These are phyloP conservation scores for Macrophomina phaseolina DNA, from an alignment of 2,329 filamentous ascomycete genomes.

Conservation along the genomic window DNA sequence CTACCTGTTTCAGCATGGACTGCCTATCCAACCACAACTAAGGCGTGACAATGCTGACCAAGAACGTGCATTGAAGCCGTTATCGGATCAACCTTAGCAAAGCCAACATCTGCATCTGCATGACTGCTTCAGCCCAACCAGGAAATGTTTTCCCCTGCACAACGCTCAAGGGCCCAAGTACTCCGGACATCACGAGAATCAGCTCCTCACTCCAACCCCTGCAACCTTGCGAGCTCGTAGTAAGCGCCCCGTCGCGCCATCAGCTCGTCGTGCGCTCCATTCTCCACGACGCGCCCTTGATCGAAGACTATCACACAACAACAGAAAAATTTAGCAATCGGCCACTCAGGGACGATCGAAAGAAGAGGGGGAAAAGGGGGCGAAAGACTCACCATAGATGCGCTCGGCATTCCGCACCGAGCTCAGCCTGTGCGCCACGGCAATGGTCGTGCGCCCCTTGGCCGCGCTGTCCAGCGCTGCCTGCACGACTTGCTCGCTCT, in stretches of 20 bases:
- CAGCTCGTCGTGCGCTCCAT: constrained; percentile 74
- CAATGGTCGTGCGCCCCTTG: constrained; percentile 88
- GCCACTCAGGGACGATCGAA: constrained; percentile 44
- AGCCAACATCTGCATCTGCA: too few species aligned
- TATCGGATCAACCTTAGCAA: too few species aligned
- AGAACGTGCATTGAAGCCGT: too few species aligned
- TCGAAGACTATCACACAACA: constrained; percentile 73
- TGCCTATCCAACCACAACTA: too few species aligned
- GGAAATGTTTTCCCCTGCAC: too few species aligned
- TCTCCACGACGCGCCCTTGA: constrained; percentile 82
- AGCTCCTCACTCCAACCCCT: background rate
- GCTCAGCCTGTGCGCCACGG: constrained; percentile 87
- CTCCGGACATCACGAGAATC: too few species aligned
- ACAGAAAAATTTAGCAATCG: too few species aligned
- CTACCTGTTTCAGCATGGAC: too few species aligned
- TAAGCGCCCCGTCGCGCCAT: constrained; percentile 49
- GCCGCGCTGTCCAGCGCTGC: constrained; percentile 81
- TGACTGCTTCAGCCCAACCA: too few species aligned
- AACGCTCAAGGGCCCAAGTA: too few species aligned
- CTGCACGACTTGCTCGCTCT: constrained; percentile 76
- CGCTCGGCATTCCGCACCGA: constrained; percentile 76
- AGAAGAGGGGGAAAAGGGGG: constrained; percentile 71
- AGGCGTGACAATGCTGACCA: too few species aligned
- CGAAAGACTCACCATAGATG: background rate
- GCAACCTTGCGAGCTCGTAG: constrained; percentile 36